A percentile compares a stretch with the other conserved stretches of the same genome.
These are phyloP conservation scores for Aegle marmelos DNA, from an alignment of 345 rosid species.

Conservation along the genomic window DNA sequence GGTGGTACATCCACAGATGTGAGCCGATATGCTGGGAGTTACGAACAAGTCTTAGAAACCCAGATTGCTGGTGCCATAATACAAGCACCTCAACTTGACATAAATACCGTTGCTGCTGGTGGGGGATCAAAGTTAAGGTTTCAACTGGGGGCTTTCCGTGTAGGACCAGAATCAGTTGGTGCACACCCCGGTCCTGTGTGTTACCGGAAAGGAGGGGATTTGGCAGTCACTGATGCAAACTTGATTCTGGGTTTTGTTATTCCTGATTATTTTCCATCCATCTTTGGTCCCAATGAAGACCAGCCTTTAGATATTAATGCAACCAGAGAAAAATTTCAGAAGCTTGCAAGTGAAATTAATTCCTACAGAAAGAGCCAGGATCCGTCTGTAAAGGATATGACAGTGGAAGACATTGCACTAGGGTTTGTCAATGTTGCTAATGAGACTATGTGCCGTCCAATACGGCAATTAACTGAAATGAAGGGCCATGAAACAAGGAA, in stretches of 20 bases:
- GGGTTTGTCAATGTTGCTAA: conserved; percentile 95
- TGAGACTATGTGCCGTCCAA: conserved; percentile 98
- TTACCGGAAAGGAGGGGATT: conserved; percentile 87
- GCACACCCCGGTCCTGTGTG: conserved; percentile 99
- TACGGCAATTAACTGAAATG: conserved; percentile 94
- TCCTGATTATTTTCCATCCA: conserved; percentile 92
- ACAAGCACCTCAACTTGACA: conserved; percentile 98
- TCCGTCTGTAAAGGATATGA: conserved; percentile 68
- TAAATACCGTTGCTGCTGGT: conserved; percentile 97
- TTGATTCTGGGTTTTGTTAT: conserved; percentile 82
- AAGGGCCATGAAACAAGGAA: conserved; percentile 94
- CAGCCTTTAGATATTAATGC: conserved; percentile 71
- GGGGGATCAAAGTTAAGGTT: conserved; percentile 96
- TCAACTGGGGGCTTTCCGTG: conserved; percentile 87
- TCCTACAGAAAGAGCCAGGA: conserved; percentile 78
- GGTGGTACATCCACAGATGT: conserved; percentile 99
- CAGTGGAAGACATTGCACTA: conserved; percentile 79
- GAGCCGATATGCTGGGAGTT: conserved; percentile 94
- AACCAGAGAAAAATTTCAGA: conserved; percentile 72
- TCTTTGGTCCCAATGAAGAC: conserved; percentile 85
- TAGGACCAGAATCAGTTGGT: conserved; percentile 96
- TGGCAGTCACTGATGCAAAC: conserved; percentile 95
- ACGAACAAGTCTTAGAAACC: conserved; percentile 96
- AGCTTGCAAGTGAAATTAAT: conserved; percentile 74
- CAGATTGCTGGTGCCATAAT: conserved; percentile 95